phyloP scores from a whole-genome alignment of 2,329 filamentous ascomycete genomes.

The Penicillium sp. region DNA sequence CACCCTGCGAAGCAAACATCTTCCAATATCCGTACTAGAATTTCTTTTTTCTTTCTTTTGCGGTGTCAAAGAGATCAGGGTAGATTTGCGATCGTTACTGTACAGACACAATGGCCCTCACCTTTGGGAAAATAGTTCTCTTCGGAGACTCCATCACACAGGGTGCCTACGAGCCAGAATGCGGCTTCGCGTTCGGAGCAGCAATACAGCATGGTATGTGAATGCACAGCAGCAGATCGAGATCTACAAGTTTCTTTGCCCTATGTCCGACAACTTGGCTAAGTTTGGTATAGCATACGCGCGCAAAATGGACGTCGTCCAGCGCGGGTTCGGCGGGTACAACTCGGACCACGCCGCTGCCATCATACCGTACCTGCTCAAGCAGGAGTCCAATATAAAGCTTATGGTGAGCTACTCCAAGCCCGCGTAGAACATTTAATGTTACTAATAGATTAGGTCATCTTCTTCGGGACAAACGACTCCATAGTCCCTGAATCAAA shows the following conservation, averaged over 20 bases:
- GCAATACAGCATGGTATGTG: neutral
- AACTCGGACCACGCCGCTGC: neutral
- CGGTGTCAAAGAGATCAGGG: too few species aligned
- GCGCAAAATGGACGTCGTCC: conserved; percentile 4
- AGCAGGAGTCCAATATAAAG: neutral
- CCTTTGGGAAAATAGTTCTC: conserved; percentile 1
- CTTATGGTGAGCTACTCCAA: too few species aligned
- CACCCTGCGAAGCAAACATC: too few species aligned
- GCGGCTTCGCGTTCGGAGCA: neutral
- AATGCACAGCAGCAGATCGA: too few species aligned
- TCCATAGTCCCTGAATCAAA: neutral
- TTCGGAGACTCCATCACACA: conserved; percentile 7
- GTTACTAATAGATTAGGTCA: neutral
- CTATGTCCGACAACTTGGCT: too few species aligned
- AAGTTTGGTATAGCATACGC: neutral
- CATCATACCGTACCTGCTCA: neutral
- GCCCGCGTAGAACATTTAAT: too few species aligned
- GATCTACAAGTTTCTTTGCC: too few species aligned
- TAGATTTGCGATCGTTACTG: too few species aligned
- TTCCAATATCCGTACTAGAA: too few species aligned
- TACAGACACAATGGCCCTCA: too few species aligned
- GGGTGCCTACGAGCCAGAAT: neutral
- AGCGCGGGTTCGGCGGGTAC: conserved; percentile 5
- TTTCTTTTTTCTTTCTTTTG: too few species aligned
- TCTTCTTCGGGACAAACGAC: conserved; percentile 6